A percentile compares a stretch with the other conserved stretches of the same genome.
phyloP scores from a whole-genome alignment of 1,139 yeast genomes.

The Yamadazyma buinensis region DNA sequence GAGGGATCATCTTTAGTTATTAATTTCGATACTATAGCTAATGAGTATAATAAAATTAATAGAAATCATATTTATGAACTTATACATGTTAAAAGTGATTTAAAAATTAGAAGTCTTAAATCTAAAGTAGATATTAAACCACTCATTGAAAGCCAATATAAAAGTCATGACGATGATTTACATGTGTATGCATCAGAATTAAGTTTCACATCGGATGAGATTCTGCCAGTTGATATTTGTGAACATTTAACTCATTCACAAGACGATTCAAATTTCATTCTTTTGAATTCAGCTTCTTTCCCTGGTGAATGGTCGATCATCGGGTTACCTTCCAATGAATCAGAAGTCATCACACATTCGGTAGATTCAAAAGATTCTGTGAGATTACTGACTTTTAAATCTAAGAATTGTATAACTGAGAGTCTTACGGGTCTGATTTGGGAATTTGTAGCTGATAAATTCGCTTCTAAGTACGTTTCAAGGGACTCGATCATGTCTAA shows the following conservation, averaged over 20 bases:
- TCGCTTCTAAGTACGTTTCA: conserved; percentile 20
- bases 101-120: conserved; percentile 1
- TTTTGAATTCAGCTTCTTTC: conserved; percentile 68
- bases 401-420: conserved; percentile 7
- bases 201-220: conserved; percentile 6
- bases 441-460: conserved; percentile 22
- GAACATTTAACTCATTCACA: conserved; percentile 27
- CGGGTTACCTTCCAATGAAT: conserved; percentile 60
- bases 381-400: conserved; percentile 14
- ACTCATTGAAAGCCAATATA: conserved; percentile 7
- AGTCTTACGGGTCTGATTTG: conserved; percentile 17
- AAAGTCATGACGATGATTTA: conserved; percentile 1
- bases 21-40: conserved; percentile 62
- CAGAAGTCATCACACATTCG: conserved; percentile 67
- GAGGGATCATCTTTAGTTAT: conserved; percentile 55
- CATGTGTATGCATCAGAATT: conserved; percentile 8
- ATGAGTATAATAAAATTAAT: conserved; percentile 24
- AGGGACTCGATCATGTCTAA: conserved; percentile 17
- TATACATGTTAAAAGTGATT: not conserved
- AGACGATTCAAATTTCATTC: conserved; percentile 38
- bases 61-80: conserved; percentile 10
- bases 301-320: conserved; percentile 90
- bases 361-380: conserved; percentile 31
- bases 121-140: conserved; percentile 9
- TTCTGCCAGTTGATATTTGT: conserved; percentile 46